Conservation (phyloP, 768 basidiomycete species). For the Mycena haematopus region DNA sequence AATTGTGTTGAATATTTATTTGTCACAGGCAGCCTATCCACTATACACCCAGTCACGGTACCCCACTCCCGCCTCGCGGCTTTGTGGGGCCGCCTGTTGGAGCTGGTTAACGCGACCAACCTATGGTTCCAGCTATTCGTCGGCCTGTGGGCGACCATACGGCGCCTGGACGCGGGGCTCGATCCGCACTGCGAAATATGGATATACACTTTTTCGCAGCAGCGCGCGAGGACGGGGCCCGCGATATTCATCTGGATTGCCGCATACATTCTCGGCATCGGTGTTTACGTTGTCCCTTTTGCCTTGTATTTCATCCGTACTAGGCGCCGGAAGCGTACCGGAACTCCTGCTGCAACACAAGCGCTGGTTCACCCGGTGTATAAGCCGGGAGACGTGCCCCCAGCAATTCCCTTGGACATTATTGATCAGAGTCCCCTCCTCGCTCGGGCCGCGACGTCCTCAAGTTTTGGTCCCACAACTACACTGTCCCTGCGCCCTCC, state of each 20-base stretch:
- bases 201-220: constrained; percentile 3
- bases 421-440: constrained; percentile 1
- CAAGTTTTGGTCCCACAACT: background rate
- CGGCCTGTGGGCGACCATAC: background rate
- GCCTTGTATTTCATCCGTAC: background rate
- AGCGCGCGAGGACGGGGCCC: constrained; percentile 1
- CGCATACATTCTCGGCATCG: background rate
- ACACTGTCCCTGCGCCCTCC: background rate
- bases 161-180: constrained; percentile 8
- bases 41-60: background rate
- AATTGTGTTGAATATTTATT: background rate
- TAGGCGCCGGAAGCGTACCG: background rate
- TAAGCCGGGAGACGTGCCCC: background rate
- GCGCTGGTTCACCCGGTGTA: background rate
- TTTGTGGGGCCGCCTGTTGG: constrained; percentile 1
- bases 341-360: background rate
- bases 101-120: background rate
- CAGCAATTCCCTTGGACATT: background rate
- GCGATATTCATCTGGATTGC: constrained; percentile 3
- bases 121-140: background rate
- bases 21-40: constrained; percentile 3
- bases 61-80: background rate
- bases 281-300: background rate
- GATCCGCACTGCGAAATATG: background rate
- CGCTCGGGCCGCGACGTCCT: background rate